phyloP scores from a whole-genome alignment of 2,329 filamentous ascomycete species.

The Paracoccidioides brasiliensis region DNA sequence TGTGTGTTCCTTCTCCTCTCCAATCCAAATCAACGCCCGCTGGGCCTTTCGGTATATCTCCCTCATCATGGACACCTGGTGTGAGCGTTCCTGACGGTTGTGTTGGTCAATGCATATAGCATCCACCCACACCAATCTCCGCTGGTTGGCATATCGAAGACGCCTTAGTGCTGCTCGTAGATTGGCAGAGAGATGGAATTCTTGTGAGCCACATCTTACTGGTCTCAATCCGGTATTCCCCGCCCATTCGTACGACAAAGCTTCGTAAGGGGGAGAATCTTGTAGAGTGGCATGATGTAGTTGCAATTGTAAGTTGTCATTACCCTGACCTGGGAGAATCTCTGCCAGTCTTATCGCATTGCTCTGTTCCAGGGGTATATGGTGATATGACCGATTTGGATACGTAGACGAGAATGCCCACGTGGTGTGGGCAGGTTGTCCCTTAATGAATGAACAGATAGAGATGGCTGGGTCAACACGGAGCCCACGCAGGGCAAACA shows the following conservation, averaged over 20 bases:
- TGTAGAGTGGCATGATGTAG: constrained; percentile 1
- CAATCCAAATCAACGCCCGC: constrained; percentile 1
- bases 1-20: constrained; percentile 4
- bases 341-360: constrained; percentile 1
- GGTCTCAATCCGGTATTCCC: not conserved
- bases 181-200: constrained; percentile 3
- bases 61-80: constrained; percentile 11
- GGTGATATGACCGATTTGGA: not conserved
- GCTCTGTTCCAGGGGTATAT: not conserved
- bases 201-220: not conserved
- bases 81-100: constrained; percentile 7
- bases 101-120: constrained; percentile 11
- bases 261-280: not conserved
- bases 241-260: constrained; percentile 6
- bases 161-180: constrained; percentile 1
- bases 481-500: not conserved
- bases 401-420: not conserved
- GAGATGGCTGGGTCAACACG: not conserved
- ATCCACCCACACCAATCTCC: constrained; percentile 10
- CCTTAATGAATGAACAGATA: not conserved
- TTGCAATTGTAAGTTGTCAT: not conserved
- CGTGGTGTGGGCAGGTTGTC: not conserved
- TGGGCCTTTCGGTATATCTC: constrained; percentile 8
- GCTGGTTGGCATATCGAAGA: not conserved
- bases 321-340: not conserved